Percentiles rank a stretch among this genome's conserved stretches.
Evolutionary conservation across 2,329 filamentous ascomycete species (phyloP).

Genomic region (Didymella exigua): DNA sequence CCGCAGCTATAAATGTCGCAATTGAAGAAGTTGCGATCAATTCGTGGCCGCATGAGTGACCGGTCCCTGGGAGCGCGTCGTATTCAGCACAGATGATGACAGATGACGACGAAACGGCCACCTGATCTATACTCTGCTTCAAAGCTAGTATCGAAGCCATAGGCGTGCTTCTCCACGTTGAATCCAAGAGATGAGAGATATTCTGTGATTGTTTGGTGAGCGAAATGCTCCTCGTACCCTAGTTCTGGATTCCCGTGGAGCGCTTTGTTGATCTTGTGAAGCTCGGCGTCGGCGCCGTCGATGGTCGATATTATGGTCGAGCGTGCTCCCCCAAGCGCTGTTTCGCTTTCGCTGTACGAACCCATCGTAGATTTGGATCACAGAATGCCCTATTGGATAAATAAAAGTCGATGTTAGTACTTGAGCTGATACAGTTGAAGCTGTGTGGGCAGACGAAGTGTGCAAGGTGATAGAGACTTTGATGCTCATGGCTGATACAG

Average conservation of each 20-base stretch:
- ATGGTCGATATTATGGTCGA: constrained; percentile 16
- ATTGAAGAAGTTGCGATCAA: constrained; percentile 59
- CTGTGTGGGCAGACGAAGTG: background rate
- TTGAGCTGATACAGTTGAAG: background rate
- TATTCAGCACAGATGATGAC: constrained; percentile 57
- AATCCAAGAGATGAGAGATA: constrained; percentile 25
- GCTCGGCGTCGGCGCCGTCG: constrained; percentile 6
- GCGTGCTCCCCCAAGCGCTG: background rate
- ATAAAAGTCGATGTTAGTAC: background rate
- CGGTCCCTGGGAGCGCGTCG: constrained; percentile 58
- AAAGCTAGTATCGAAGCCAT: constrained; percentile 46
- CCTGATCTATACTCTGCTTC: constrained; percentile 36
- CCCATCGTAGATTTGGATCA: background rate
- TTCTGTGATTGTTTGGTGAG: constrained; percentile 49
- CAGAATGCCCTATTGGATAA: background rate
- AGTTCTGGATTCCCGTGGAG: constrained; percentile 60
- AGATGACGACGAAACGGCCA: constrained; percentile 51
- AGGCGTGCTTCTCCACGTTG: constrained; percentile 38
- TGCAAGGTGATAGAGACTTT: background rate
- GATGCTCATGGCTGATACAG: background rate
- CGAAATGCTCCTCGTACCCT: constrained; percentile 55
- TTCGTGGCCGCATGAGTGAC: constrained; percentile 63
- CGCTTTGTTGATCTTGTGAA: constrained; percentile 51
- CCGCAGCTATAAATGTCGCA: constrained; percentile 56
- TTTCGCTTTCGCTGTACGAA: background rate